Base-by-base conservation (phyloP, 352 stramenopile genomes). In the Phytophthora lateralis region DNA sequence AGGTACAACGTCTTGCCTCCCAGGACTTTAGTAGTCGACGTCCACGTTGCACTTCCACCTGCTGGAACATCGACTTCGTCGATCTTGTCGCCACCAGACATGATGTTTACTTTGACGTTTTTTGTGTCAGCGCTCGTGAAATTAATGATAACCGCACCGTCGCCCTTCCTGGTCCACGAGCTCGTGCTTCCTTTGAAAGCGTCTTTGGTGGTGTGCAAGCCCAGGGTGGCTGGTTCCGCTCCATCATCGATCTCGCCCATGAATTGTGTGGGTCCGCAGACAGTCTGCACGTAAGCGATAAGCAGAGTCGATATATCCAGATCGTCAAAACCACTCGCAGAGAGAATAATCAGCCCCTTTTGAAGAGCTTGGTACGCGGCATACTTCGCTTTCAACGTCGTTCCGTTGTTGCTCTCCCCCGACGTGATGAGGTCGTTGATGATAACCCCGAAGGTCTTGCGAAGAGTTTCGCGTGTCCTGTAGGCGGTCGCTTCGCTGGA, bases 1-100 rank as follows among this genome's bases (percentile, higher is more conserved):
- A 90, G 27, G 64, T 90, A 93, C 41, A 91, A 21, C 14, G 83
- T 91, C 63, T 87, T 90, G 43, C 80, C 75, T 5, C 75, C 60
- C 26, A 85, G 65, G 0, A 38, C 43, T 5, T 56, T 49, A 14
- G 83, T 59, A 4, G 49, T 75, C 15, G 72, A 76, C 7, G 30
- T 72, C 78, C 78, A 88, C 11, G 49, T 42, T 14, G 59, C 71
- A 2, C 10, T 73, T 7, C 29, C 21, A 2, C 78, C 78, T 12
- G 63, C 67, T 21, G 70, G 49, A 14, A 88, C 49, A 0, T 66
- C 39, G 0, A 88, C 70, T 9, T 85, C 55, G 21, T 67, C 63
- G 24, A 82, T 66, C 32, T 76, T 69, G 20, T 69, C 34, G 27
- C 78, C 78, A 11, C 73, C 78, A 0, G 78, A 85, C 39, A 70